Conservation (phyloP, 495 filamentous ascomycete species). For the Astrocystis sublimbata region DNA sequence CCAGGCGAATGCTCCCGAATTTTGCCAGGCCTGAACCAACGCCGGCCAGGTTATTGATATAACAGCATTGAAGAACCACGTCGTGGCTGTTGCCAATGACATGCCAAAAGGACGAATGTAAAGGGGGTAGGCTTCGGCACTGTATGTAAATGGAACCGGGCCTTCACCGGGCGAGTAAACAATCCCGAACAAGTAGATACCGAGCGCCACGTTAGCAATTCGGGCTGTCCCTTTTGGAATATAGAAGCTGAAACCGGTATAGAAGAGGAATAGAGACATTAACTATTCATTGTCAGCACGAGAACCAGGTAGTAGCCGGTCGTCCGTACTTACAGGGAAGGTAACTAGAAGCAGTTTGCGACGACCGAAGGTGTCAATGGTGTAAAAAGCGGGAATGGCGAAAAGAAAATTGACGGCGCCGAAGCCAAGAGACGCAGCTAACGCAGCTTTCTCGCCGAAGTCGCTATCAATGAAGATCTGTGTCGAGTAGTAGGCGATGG, state of each 20-base stretch:
- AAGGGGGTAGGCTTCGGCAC: conserved; percentile 76
- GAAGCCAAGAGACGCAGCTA: conserved; percentile 70
- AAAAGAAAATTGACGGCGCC: conserved; percentile 81
- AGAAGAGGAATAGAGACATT: conserved; percentile 70
- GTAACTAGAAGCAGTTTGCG: conserved; percentile 75
- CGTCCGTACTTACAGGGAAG: conserved; percentile 55
- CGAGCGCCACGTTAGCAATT: conserved; percentile 62
- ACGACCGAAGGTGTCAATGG: conserved; percentile 82
- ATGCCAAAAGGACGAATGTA: conserved; percentile 73
- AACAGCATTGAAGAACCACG: conserved; percentile 70
- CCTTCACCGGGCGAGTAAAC: conserved; percentile 81
- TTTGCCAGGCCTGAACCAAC: conserved; percentile 53
- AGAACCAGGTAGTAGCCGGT: not conserved
- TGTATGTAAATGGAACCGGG: conserved; percentile 83
- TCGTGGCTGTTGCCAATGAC: conserved; percentile 66
- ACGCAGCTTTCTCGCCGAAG: conserved; percentile 56
- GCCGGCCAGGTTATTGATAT: conserved; percentile 67
- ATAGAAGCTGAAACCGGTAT: conserved; percentile 80
- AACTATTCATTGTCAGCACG: conserved; percentile 34
- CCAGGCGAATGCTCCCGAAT: conserved; percentile 65
- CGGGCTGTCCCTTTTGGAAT: conserved; percentile 55
- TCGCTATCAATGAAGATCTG: conserved; percentile 63
- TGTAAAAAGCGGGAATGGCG: conserved; percentile 74
- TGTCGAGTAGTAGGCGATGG: conserved; percentile 68
- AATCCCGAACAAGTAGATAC: conserved; percentile 73